These are phyloP conservation scores for Starmera stellimalicola DNA, from an alignment of 1,139 yeast species.

Conservation along the genomic window DNA sequence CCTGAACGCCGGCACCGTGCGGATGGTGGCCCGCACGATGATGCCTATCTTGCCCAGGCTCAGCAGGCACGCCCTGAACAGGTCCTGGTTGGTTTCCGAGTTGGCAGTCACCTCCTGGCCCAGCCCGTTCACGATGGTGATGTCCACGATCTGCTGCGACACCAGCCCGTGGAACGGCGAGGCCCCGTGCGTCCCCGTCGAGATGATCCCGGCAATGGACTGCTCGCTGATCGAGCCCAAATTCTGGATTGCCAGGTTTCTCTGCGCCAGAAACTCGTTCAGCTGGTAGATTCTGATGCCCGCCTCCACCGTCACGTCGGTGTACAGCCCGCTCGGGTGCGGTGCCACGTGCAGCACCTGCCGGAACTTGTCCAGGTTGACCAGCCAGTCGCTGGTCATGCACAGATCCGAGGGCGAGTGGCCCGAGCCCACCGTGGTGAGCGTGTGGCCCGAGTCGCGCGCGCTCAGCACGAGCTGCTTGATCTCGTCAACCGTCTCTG, in stretches of 20 bases:
- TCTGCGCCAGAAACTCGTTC: conserved; percentile 52
- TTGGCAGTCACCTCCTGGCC: conserved; percentile 71
- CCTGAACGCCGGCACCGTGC: conserved; percentile 79
- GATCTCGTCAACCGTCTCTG: conserved; percentile 55
- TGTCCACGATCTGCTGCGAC: conserved; percentile 74
- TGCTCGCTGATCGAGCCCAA: conserved; percentile 93
- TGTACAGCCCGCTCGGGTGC: conserved; percentile 46
- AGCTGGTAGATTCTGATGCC: conserved; percentile 79
- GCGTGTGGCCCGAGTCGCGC: conserved; percentile 44
- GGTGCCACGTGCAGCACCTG: conserved; percentile 36
- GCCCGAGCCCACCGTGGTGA: conserved; percentile 87
- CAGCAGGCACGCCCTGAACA: conserved; percentile 77
- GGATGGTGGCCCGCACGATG: conserved; percentile 77
- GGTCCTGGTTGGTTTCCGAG: conserved; percentile 52
- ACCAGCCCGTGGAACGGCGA: conserved; percentile 88
- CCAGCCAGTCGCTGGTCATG: conserved; percentile 81
- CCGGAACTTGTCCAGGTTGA: conserved; percentile 74
- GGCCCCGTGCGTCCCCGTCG: conserved; percentile 96
- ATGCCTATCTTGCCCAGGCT: conserved; percentile 90
- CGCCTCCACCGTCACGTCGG: conserved; percentile 89
- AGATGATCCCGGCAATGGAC: conserved; percentile 85
- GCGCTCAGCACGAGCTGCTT: conserved; percentile 59
- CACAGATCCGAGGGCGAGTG: conserved; percentile 93
- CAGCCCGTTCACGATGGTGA: conserved; percentile 60
- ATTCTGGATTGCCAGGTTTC: conserved; percentile 77